Percentiles rank a stretch among this genome's conserved stretches.
phyloP scores from a whole-genome alignment of 108 stramenopile genomes.

The Schizochytrium sp. region DNA sequence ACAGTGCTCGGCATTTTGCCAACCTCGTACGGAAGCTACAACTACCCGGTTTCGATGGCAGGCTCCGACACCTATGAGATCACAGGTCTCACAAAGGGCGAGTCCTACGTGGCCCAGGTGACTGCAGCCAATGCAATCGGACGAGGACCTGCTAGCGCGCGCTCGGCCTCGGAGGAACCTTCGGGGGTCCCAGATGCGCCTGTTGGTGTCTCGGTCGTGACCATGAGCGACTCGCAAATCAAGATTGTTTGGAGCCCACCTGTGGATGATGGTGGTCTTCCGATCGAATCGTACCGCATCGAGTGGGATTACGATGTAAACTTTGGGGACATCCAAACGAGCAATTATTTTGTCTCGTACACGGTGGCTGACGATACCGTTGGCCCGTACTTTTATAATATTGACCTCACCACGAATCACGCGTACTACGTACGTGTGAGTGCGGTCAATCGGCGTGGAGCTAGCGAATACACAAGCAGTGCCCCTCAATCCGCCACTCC shows the following conservation, averaged over 20 bases:
- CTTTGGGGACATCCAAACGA: constrained; percentile 26
- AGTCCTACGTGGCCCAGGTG: constrained; percentile 46
- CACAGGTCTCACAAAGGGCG: constrained; percentile 39
- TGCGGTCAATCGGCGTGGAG: constrained; percentile 61
- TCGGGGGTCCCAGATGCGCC: constrained; percentile 49
- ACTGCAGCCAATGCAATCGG: constrained; percentile 38
- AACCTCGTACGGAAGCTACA: constrained; percentile 30
- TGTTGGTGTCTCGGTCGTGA: constrained; percentile 37
- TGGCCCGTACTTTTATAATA: constrained; percentile 51
- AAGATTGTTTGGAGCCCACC: constrained; percentile 60
- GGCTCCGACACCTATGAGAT: background rate
- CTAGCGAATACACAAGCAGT: background rate
- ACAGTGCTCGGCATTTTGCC: constrained; percentile 49
- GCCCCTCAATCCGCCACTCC: constrained; percentile 27
- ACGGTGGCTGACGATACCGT: constrained; percentile 11
- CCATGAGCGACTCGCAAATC: constrained; percentile 54
- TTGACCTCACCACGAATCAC: constrained; percentile 41
- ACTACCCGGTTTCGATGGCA: background rate
- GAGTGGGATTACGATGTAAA: constrained; percentile 55
- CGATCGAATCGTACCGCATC: constrained; percentile 53
- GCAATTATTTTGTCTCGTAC: background rate
- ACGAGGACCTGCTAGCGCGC: background rate
- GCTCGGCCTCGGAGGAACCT: constrained; percentile 41
- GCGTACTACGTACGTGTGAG: constrained; percentile 55
- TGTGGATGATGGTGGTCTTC: constrained; percentile 50